A percentile compares a stretch with the other conserved stretches of the same genome.
Evolutionary conservation across 1,139 yeast genomes (phyloP).

Genomic region (Nakaseomyces bracarensis): DNA sequence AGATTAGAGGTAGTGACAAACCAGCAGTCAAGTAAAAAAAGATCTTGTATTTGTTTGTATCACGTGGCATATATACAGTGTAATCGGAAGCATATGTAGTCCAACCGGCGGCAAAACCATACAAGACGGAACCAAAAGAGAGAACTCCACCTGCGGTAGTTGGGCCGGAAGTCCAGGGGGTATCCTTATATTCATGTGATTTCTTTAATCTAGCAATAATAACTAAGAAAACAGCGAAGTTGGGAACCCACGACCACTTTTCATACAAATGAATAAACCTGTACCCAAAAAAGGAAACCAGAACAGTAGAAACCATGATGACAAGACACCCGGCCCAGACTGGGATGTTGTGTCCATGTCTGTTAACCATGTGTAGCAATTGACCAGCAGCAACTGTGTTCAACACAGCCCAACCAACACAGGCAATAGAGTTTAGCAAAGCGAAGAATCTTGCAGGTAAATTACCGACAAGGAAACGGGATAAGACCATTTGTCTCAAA

Average conservation of each 20-base stretch:
- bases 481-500: slow-evolving; percentile 78
- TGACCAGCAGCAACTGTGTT: slow-evolving; percentile 89
- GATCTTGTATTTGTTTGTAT: slow-evolving; percentile 48
- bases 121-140: slow-evolving; percentile 77
- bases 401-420: slow-evolving; percentile 95
- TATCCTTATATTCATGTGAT: slow-evolving; percentile 49
- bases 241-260: slow-evolving; percentile 87
- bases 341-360: slow-evolving; percentile 51
- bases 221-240: slow-evolving; percentile 59
- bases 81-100: slow-evolving; percentile 89
- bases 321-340: slow-evolving; percentile 90
- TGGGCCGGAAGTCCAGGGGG: slow-evolving; percentile 38
- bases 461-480: slow-evolving; percentile 75
- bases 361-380: slow-evolving; percentile 66
- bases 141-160: slow-evolving; percentile 70
- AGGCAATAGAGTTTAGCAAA: slow-evolving; percentile 68
- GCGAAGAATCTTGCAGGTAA: slow-evolving; percentile 70
- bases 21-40: slow-evolving; percentile 59
- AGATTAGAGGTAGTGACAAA: slow-evolving; percentile 56
- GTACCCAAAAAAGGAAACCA: slow-evolving; percentile 81
- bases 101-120: slow-evolving; percentile 95
- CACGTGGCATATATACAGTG: slow-evolving; percentile 72
- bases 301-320: slow-evolving; percentile 56
- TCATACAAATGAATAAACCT: slow-evolving; percentile 73
- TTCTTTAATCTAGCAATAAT: slow-evolving; percentile 69